These are phyloP conservation scores for Colletotrichum aenigma DNA, from an alignment of 2,329 filamentous ascomycete genomes.

Conservation along the genomic window DNA sequence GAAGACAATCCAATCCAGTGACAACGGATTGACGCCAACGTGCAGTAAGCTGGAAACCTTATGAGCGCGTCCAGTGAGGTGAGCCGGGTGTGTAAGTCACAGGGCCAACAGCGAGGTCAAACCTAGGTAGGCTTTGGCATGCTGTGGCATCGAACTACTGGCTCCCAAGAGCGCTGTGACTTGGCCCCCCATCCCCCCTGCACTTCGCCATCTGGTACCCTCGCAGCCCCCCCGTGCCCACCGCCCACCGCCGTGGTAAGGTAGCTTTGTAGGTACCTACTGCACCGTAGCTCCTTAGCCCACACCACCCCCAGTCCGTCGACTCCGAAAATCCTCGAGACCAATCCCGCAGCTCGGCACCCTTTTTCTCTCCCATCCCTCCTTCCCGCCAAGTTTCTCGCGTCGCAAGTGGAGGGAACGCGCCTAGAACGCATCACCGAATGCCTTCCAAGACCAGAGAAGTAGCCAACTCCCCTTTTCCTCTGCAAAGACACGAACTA, in stretches of 20 bases:
- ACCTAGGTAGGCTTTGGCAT: not conserved
- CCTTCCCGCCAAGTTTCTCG: slow-evolving; percentile 23
- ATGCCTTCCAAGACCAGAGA: slow-evolving; percentile 24
- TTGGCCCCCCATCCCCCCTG: not conserved
- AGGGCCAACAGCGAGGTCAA: not conserved
- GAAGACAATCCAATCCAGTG: not conserved
- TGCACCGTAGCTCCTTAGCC: slow-evolving; percentile 23
- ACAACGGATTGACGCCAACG: not conserved
- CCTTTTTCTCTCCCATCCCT: slow-evolving; percentile 22
- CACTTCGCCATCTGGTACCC: not conserved
- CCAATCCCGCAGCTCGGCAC: slow-evolving; percentile 22
- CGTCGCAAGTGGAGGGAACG: slow-evolving; percentile 27
- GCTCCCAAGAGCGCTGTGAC: slow-evolving; percentile 11
- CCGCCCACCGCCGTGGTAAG: not conserved
- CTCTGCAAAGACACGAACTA: slow-evolving; percentile 9
- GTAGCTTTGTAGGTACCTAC: not conserved
- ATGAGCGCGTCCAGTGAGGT: not conserved
- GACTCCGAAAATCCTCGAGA: slow-evolving; percentile 27
- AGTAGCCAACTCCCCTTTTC: slow-evolving; percentile 11
- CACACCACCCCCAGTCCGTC: slow-evolving; percentile 18
- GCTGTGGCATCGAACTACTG: slow-evolving; percentile 13
- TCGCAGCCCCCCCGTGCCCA: not conserved
- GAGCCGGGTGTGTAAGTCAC: slow-evolving; percentile 8
- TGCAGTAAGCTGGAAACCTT: not conserved
- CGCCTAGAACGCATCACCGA: slow-evolving; percentile 23